Percentiles rank a stretch among this genome's conserved stretches.
These are phyloP conservation scores for Scheffersomyces spartinae DNA, from an alignment of 805 yeast species.

Conservation along the genomic window DNA sequence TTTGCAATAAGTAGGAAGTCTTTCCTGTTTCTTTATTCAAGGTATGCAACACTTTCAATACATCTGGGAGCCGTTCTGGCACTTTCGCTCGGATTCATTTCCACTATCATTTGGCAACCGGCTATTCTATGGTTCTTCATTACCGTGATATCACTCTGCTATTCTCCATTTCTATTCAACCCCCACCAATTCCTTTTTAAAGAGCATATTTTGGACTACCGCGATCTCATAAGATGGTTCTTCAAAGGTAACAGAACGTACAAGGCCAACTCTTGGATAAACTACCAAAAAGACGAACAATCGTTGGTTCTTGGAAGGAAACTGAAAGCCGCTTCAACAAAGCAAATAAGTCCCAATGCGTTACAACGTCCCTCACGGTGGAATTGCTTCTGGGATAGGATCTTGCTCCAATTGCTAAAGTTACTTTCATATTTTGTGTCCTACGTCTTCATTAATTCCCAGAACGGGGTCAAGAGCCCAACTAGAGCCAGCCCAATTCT, in stretches of 20 bases:
- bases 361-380: slow-evolving; percentile 6
- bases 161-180: slow-evolving; percentile 41
- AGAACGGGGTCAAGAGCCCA: slow-evolving; percentile 54
- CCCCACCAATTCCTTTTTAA: slow-evolving; percentile 41
- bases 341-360: neutral
- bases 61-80: slow-evolving; percentile 40
- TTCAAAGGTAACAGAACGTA: slow-evolving; percentile 64
- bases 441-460: slow-evolving; percentile 73
- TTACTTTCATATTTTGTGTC: slow-evolving; percentile 37
- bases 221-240: slow-evolving; percentile 56
- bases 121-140: slow-evolving; percentile 51
- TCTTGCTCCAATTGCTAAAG: slow-evolving; percentile 9
- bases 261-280: slow-evolving; percentile 71
- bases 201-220: slow-evolving; percentile 38
- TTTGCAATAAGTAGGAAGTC: slow-evolving; percentile 67
- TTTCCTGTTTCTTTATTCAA: slow-evolving; percentile 50
- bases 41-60: slow-evolving; percentile 48
- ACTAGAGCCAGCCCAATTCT: slow-evolving; percentile 38
- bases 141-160: slow-evolving; percentile 32
- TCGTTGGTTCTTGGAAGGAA: slow-evolving; percentile 16
- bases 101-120: slow-evolving; percentile 72
- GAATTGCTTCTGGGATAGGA: slow-evolving; percentile 8
- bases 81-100: too few species aligned
- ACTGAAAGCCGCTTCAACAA: slow-evolving; percentile 1
- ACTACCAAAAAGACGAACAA: slow-evolving; percentile 31